A percentile compares a stretch with the other conserved stretches of the same genome.
Evolutionary conservation across 257 asterid species (phyloP).

Genomic region (Handroanthus guayacan): DNA sequence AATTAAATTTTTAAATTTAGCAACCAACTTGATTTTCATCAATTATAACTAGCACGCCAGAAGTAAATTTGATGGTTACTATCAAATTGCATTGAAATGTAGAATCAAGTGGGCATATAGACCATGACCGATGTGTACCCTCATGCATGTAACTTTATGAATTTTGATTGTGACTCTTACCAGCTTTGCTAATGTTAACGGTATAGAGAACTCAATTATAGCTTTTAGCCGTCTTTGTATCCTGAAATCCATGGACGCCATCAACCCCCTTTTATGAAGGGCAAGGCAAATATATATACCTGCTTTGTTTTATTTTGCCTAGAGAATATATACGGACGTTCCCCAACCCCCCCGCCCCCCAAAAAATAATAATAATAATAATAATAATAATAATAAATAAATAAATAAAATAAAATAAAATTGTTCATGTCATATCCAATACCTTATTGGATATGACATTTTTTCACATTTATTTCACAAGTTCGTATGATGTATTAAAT

Average conservation of each 20-base stretch:
- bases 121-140: not conserved
- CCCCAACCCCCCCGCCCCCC: too few species aligned
- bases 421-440: too few species aligned
- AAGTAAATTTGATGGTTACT: not conserved
- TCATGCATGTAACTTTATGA: not conserved
- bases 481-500: too few species aligned
- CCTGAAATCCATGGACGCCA: not conserved
- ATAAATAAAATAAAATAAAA: too few species aligned
- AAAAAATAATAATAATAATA: too few species aligned
- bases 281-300: not conserved
- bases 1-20: too few species aligned
- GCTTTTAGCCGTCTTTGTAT: not conserved
- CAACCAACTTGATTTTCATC: too few species aligned
- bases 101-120: not conserved
- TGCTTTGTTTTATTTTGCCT: not conserved
- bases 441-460: too few species aligned
- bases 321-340: not conserved
- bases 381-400: too few species aligned
- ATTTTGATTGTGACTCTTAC: not conserved
- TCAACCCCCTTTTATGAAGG: slow-evolving; percentile 11
- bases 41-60: not conserved
- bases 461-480: too few species aligned
- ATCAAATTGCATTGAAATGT: not conserved
- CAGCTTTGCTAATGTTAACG: not conserved
- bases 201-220: not conserved